Percentiles rank a stretch among this genome's conserved stretches.
phyloP scores from a whole-genome alignment of 345 rosid species.

The Eucalyptus decipiens region DNA sequence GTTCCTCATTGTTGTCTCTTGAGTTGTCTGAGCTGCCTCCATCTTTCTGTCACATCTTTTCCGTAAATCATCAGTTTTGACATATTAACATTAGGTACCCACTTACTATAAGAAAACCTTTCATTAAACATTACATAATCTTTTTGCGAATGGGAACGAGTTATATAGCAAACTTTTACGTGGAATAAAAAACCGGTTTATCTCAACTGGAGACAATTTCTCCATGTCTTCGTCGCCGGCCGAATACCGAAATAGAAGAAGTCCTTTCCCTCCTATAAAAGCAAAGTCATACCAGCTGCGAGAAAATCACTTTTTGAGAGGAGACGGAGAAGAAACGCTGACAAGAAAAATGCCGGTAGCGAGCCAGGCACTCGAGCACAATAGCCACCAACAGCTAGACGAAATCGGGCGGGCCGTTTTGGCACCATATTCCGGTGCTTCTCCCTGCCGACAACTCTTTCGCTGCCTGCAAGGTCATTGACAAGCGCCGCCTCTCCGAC shows the following conservation, averaged over 20 bases:
- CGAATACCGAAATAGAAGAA: background rate
- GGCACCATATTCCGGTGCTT: conserved; percentile 56
- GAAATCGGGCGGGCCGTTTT: conserved; percentile 81
- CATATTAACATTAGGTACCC: background rate
- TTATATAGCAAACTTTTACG: background rate
- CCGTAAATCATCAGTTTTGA: background rate
- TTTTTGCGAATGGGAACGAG: background rate
- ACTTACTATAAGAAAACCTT: background rate
- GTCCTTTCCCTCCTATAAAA: background rate
- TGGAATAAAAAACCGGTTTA: background rate
- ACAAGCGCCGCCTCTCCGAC: conserved; percentile 46
- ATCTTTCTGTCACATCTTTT: background rate
- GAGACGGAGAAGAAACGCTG: background rate
- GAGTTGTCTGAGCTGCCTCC: background rate
- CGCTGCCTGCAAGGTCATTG: conserved; percentile 63
- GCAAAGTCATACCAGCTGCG: background rate
- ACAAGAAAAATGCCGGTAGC: background rate
- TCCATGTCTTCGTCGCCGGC: background rate
- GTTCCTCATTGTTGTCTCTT: background rate
- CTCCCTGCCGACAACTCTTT: conserved; percentile 27
- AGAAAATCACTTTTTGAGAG: background rate
- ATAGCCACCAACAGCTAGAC: conserved; percentile 41
- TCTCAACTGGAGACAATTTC: background rate
- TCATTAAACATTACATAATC: background rate
- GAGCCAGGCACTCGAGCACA: background rate